These are phyloP conservation scores for Erythrophleum fordii DNA, from an alignment of 306 rosid genomes.

Conservation along the genomic window DNA sequence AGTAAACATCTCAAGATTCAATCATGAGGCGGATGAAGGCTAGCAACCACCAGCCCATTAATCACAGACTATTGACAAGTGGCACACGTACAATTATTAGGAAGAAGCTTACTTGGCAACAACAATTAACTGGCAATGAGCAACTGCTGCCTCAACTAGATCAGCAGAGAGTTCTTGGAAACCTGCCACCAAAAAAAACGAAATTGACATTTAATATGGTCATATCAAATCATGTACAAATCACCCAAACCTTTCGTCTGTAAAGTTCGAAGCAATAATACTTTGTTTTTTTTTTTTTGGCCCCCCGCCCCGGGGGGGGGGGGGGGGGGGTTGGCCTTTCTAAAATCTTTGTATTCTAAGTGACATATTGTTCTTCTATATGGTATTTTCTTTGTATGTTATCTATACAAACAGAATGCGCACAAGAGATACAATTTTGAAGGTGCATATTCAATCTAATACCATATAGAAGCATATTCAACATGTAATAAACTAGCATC, in stretches of 20 bases:
- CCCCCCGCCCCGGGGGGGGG: no score
- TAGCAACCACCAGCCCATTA: background rate
- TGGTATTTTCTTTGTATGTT: background rate
- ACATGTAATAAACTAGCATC: background rate
- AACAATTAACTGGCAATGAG: slow-evolving; percentile 89
- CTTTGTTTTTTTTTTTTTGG: background rate
- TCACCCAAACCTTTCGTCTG: background rate
- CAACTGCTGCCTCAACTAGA: slow-evolving; percentile 80
- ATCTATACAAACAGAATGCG: background rate
- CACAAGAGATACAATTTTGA: background rate
- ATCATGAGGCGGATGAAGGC: background rate
- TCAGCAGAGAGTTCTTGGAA: slow-evolving; percentile 79
- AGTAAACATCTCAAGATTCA: background rate
- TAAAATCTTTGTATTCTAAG: background rate
- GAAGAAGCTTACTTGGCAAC: slow-evolving; percentile 83
- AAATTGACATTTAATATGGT: slow-evolving; percentile 21
- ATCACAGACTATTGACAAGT: background rate
- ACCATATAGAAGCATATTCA: no score
- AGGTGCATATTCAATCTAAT: slow-evolving; percentile 19
- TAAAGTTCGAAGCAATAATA: background rate
- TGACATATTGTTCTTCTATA: background rate
- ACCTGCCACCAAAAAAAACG: slow-evolving; percentile 57
- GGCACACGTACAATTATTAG: slow-evolving; percentile 12
- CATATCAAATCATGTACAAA: slow-evolving; percentile 17
- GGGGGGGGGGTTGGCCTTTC: background rate